Evolutionary conservation across 352 stramenopile genomes (phyloP), one percentile per base, ranked within the genome.

Genomic region (Elongisporangium prolatum): DNA sequence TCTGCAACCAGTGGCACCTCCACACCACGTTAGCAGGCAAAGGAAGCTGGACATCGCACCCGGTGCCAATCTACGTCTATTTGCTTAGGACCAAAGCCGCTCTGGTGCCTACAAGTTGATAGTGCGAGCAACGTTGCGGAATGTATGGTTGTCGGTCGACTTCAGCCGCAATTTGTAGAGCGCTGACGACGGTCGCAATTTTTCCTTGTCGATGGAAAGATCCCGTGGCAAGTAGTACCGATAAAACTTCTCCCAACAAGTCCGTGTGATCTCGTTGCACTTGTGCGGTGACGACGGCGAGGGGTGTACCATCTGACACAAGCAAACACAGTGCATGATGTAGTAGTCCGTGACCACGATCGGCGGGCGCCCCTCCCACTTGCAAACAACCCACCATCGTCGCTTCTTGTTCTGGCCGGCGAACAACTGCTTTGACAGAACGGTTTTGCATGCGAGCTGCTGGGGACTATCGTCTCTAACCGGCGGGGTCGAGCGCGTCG

Each of bases 271-370:
- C 10, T 64, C 44, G 9, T 38, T 21, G 20, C 62, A 64, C 56
- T 57, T 62, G 21, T 60, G 64, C 1, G 6, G 14, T 25, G 50
- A 59, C 20, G 49, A 21, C 16, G 22, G 20, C 22, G 49, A 53
- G 0, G 28, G 38, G 28, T 64, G 60, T 1, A 65, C 54, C 9
- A 53, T 49, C 24, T 60, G 55, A 17, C 57, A 69, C 1, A 69
- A 40, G 17, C 57, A 59, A 4, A 67, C 59, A 21, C 61, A 61
- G 48, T 62, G 64, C 1, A 62, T 59, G 16, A 52, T 57, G 34
- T 56, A 71, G 17, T 67, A 67, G 52, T 69, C 63, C 0, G 54
- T 71, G 20, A 67, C 64, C 56, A 61, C 59, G 1, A 56, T 71
- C 18, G 61, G 52, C 22, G 38, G 60, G 38, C 61, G 53, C 48